Base-by-base conservation (phyloP, 352 stramenopile species). In the Pythium sp. region DNA sequence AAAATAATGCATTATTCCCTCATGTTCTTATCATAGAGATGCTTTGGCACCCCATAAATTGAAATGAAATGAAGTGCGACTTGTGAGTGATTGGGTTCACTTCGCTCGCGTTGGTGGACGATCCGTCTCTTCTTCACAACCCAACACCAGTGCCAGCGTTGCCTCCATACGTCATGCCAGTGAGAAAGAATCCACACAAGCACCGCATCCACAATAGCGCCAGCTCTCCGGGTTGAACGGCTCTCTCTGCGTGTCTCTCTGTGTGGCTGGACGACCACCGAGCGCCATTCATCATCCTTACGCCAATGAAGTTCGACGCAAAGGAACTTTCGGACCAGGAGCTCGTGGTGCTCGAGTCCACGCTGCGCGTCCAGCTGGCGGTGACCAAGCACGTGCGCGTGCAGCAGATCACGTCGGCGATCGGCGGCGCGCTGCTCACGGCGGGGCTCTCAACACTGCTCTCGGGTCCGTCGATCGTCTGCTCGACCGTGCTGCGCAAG, bases 321-420 rank as follows among this genome's bases (percentile, higher is more conserved):
- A 7, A 22, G 6, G 53, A n/a, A 32, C 67, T 72, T 54, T 59
- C 60, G 7, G 55, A 72, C 55, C 38, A 72, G 41, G 67, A 76
- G 58, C 66, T 78, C 58, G 32, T 66, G 7, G 51, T 78, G 62
- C 72, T 78, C 54, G 72, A 78, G 51, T 64, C 62, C 24, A 74
- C 72, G 5, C 62, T 78, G 32, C 72, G 72, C 51, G 72, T 78
- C 58, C 72, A 78, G 66, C 59, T 78, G 36, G 49, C 68, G 8
- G 70, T 78, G 24, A 54, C 46, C 47, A 75, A 73, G 38, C 60
- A 69, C 34, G 69, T 76, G 36, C 65, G 66, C 38, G 47, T 60
- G 6, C 58, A 68, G 49, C 65, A 76, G 34, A 30, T 76, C 47
- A 72, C 70, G n/a, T 30, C 58, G 24, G 65, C 63, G 5, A 22